Evolutionary conservation across 306 rosid genomes (phyloP).

Genomic region (Rosa lucieae): DNA sequence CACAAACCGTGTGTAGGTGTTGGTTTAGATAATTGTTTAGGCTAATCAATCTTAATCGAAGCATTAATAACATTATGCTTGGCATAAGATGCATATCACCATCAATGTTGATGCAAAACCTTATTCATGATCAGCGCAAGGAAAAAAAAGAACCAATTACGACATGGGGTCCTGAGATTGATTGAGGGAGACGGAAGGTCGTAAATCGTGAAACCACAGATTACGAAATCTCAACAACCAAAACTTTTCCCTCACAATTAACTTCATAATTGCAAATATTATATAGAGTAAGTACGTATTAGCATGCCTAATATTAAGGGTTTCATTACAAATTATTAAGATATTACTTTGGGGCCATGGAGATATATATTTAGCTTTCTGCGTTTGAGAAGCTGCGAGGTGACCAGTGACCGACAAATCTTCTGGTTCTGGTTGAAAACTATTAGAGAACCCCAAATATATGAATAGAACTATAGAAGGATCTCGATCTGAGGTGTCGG

Average conservation of each 20-base stretch:
- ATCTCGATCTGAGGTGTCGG: neutral
- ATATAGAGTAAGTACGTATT: neutral
- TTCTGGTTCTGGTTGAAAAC: neutral
- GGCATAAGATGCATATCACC: neutral
- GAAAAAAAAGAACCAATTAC: neutral
- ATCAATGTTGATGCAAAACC: neutral
- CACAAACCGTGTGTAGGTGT: no score
- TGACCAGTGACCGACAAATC: neutral
- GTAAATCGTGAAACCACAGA: neutral
- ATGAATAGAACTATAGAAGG: neutral
- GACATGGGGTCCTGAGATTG: neutral
- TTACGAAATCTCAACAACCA: slow-evolving; percentile 14
- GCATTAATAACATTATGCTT: neutral
- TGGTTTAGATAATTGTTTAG: neutral
- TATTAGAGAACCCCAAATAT: neutral
- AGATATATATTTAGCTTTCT: neutral
- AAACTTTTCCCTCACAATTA: neutral
- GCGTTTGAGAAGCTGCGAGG: neutral
- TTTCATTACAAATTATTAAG: neutral
- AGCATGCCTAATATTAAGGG: neutral
- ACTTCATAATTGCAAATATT: neutral
- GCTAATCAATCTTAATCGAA: neutral
- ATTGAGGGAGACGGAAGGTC: neutral
- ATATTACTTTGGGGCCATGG: neutral
- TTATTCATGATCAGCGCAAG: neutral